Evolutionary conservation across 345 rosid genomes (phyloP).

Genomic region (Mercurialis annua): DNA sequence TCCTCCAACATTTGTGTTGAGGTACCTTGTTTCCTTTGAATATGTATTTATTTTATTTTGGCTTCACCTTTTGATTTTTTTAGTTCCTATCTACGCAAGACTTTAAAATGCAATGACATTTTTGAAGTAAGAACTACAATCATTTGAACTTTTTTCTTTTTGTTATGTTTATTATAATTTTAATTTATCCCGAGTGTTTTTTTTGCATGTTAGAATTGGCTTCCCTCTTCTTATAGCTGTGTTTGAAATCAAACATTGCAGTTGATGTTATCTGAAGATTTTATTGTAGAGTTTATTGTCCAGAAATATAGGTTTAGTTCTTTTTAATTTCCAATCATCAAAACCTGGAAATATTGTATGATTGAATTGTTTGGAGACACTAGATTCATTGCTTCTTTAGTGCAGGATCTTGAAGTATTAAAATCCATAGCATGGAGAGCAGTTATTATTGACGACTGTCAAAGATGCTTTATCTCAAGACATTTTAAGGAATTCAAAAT

Average conservation of each 20-base stretch:
- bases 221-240: too few relatives aligned
- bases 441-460: conserved; percentile 10
- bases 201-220: background rate
- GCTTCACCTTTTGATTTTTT: background rate
- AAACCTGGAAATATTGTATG: too few relatives aligned
- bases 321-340: too few relatives aligned
- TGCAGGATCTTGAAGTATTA: conserved; percentile 12
- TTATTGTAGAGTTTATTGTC: too few relatives aligned
- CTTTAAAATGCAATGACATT: too few relatives aligned
- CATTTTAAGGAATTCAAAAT: conserved; percentile 4
- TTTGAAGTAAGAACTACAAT: too few relatives aligned
- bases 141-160: background rate
- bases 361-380: background rate
- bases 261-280: too few relatives aligned
- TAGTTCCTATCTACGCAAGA: background rate
- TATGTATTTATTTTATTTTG: too few relatives aligned
- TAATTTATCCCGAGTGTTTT: background rate
- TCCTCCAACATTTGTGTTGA: background rate
- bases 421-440: conserved; percentile 6
- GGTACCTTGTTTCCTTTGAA: conserved; percentile 1
- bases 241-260: too few relatives aligned
- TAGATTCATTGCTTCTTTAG: background rate
- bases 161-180: background rate
- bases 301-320: too few relatives aligned
- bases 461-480: background rate